Evolutionary conservation across 306 rosid genomes (phyloP).

Genomic region (Prunus davidiana): DNA sequence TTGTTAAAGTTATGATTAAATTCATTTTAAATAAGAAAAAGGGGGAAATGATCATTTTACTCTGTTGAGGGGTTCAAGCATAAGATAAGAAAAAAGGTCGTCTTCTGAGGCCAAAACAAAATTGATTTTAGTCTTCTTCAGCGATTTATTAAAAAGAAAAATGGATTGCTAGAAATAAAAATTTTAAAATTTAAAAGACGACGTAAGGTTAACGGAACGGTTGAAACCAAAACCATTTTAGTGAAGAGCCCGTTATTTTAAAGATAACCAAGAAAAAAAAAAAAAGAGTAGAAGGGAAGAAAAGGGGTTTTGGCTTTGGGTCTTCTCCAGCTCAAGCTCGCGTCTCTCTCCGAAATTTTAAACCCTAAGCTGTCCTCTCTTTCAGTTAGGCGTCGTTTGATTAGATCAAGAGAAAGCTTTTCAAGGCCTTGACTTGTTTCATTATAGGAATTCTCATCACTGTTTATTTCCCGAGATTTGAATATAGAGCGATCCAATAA

Average conservation of each 20-base stretch:
- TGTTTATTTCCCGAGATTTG: constrained; percentile 27
- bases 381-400: constrained; percentile 10
- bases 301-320: not conserved
- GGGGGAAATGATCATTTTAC: no score
- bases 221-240: not conserved
- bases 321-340: not conserved
- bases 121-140: no score
- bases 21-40: no score
- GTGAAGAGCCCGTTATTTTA: not conserved
- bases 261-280: not conserved
- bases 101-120: no score
- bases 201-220: not conserved
- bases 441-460: not conserved
- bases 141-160: no score
- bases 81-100: no score
- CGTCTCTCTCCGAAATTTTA: constrained; percentile 22
- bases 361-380: constrained; percentile 33
- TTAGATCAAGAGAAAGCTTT: constrained; percentile 31
- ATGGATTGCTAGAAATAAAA: not conserved
- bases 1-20: no score
- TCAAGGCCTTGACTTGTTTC: constrained; percentile 11
- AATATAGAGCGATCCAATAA: constrained; percentile 46
- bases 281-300: not conserved
- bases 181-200: no score
- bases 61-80: no score